A percentile compares a stretch with the other conserved stretches of the same genome.
Evolutionary conservation across 1,139 yeast species (phyloP).

Genomic region (Geotrichum carabidarum): DNA sequence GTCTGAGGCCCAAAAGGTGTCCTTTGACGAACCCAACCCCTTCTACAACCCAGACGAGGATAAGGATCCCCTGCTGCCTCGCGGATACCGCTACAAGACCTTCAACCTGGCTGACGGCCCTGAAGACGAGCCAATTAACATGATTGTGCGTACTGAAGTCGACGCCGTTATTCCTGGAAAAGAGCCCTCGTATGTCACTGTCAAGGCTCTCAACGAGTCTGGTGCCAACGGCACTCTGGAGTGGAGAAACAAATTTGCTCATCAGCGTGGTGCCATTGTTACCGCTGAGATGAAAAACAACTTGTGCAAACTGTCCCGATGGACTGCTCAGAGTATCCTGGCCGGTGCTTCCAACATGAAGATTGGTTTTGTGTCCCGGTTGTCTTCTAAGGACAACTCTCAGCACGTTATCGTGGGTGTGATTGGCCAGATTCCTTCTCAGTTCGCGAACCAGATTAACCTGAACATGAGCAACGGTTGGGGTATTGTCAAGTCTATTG

Average conservation of each 20-base stretch:
- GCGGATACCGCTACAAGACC: slow-evolving; percentile 53
- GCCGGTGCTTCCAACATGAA: slow-evolving; percentile 53
- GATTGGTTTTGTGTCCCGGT: slow-evolving; percentile 58
- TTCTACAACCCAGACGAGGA: slow-evolving; percentile 42
- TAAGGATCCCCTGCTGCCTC: slow-evolving; percentile 45
- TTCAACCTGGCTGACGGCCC: slow-evolving; percentile 44
- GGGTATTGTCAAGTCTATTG: slow-evolving; percentile 60
- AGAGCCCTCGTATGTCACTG: slow-evolving; percentile 37
- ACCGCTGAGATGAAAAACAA: slow-evolving; percentile 64
- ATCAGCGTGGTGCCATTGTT: slow-evolving; percentile 61
- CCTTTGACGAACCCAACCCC: slow-evolving; percentile 46
- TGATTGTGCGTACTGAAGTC: slow-evolving; percentile 53
- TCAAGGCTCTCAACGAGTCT: slow-evolving; percentile 59
- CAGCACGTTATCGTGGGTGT: slow-evolving; percentile 56
- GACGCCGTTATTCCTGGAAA: slow-evolving; percentile 45
- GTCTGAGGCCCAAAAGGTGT: slow-evolving; percentile 29
- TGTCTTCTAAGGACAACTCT: slow-evolving; percentile 48
- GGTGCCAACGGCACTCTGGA: slow-evolving; percentile 47
- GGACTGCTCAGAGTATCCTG: slow-evolving; percentile 56
- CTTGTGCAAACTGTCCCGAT: slow-evolving; percentile 55
- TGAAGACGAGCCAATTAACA: slow-evolving; percentile 42
- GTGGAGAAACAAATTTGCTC: slow-evolving; percentile 55
- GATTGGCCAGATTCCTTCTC: slow-evolving; percentile 49
- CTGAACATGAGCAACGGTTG: slow-evolving; percentile 54
- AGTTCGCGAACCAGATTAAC: slow-evolving; percentile 53